Evolutionary conservation across 1,284 basidiomycete species (phyloP), one percentile per base, ranked within the genome.

Genomic region (Sanghuangporus sanghuang): DNA sequence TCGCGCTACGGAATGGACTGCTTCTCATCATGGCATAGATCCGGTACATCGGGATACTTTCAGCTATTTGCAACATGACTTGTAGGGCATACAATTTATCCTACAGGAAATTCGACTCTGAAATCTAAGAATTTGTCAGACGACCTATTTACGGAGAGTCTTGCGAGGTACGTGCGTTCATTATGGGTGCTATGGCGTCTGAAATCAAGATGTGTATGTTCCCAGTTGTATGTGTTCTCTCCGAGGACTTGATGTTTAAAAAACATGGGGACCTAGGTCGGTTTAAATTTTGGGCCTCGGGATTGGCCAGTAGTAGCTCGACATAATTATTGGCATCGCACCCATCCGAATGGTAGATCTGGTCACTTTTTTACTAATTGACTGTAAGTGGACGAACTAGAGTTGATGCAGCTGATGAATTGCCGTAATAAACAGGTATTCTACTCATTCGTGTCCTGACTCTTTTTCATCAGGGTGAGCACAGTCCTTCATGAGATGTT

Each of bases 391-490:
- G 27, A 3, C 27, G 7, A 40, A 11, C 27, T 44, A 12, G 16
- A 2, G 3, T 39, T 57, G 12, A 12, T 9, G 16, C 16, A 8
- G 8, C 21, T 18, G 12, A 21, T 18, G 18, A 1, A 7, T 21
- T 42, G 40, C 27, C 3, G 27, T 27, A 3, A 27, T 12, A 42
- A 42, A 46, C 44, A 62, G 61, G 57, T 57, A 53, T 62, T 3
- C 55, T 62, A n/a, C 35, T 40, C 6, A 38, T 62, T 8, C 56
- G 61, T 23, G 61, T 62, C 44, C 23, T 62, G 36, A 54, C 61
- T 23, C 55, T 62, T n/a, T 59, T 35, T n/a, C 58, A 50, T n/a
- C 40, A 59, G 23, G 23, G 58, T 35, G 36, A 18, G 55, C 36
- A 44, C 21, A 1, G 35, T 40, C 36, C 9, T 23, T 32, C 32